Percentiles rank a stretch among this genome's conserved stretches.
Conservation (phyloP, 768 basidiomycete genomes). For the Hirschioporus abietinus region DNA sequence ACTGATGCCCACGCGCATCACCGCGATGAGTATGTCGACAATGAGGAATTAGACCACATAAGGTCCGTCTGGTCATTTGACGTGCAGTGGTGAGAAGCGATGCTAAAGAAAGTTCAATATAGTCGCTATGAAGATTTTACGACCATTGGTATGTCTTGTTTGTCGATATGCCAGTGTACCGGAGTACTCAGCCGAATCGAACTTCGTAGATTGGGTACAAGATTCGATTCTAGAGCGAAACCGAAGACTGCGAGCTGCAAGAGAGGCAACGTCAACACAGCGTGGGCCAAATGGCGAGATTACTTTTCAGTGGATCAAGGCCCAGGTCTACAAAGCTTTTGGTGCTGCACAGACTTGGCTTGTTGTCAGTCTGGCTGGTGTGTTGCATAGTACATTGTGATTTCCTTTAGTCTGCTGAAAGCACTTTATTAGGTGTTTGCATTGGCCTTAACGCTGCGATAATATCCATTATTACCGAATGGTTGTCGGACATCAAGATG, state of each 20-base stretch:
- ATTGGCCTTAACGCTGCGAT: constrained; percentile 95
- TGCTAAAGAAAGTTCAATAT: constrained; percentile 16
- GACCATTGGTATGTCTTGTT: constrained; percentile 68
- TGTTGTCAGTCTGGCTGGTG: constrained; percentile 85
- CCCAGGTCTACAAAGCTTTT: constrained; percentile 50
- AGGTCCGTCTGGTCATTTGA: constrained; percentile 34
- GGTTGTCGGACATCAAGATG: constrained; percentile 97
- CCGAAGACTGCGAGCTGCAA: constrained; percentile 61
- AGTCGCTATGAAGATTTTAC: constrained; percentile 95
- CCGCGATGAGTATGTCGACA: neutral
- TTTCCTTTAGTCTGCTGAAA: constrained; percentile 6
- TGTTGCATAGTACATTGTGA: constrained; percentile 25
- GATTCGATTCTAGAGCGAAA: constrained; percentile 89
- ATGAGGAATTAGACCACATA: constrained; percentile 61
- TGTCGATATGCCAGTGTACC: constrained; percentile 7
- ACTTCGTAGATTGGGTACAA: constrained; percentile 84
- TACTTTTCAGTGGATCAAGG: constrained; percentile 55
- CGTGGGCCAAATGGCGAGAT: constrained; percentile 46
- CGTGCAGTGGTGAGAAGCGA: neutral
- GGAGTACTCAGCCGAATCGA: constrained; percentile 13
- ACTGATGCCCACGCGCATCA: neutral
- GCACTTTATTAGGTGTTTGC: constrained; percentile 54
- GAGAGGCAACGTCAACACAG: constrained; percentile 34
- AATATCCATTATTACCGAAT: constrained; percentile 92
- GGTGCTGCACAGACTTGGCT: constrained; percentile 88